Evolutionary conservation across 371 early-diverging fungal genomes (phyloP).

Genomic region (Rhizopus arrhizus): DNA sequence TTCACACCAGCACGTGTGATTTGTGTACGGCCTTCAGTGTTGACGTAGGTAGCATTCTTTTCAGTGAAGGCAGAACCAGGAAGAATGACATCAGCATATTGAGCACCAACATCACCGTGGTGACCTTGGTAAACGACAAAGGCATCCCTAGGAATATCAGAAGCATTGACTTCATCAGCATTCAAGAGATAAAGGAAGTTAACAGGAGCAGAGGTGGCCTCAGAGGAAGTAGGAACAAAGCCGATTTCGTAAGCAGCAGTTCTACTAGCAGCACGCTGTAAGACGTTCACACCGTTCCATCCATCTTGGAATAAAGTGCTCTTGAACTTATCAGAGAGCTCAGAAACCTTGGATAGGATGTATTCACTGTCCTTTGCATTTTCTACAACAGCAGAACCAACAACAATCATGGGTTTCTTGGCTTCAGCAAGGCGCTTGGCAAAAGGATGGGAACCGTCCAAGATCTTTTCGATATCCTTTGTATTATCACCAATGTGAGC

Average conservation of each 20-base stretch:
- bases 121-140: constrained; percentile 99
- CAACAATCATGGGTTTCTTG: constrained; percentile 89
- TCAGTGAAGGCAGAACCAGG: constrained; percentile 98
- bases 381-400: constrained; percentile 85
- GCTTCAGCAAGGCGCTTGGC: constrained; percentile 76
- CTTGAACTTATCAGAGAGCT: constrained; percentile 71
- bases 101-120: constrained; percentile 96
- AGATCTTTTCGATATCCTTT: constrained; percentile 70
- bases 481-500: constrained; percentile 79
- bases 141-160: constrained; percentile 84
- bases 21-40: constrained; percentile 95
- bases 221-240: constrained; percentile 66
- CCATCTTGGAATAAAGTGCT: constrained; percentile 71
- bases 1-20: constrained; percentile 91
- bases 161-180: constrained; percentile 82
- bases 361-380: constrained; percentile 70
- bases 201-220: constrained; percentile 44
- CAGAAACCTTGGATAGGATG: constrained; percentile 70
- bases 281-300: constrained; percentile 90
- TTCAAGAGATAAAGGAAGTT: constrained; percentile 91
- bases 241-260: constrained; percentile 93
- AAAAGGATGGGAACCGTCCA: constrained; percentile 76
- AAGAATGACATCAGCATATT: constrained; percentile 92
- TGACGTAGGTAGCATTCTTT: constrained; percentile 88
- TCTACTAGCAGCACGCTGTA: constrained; percentile 87